Base-by-base conservation (phyloP, 805 yeast species). In the Yarrowia sp. region DNA sequence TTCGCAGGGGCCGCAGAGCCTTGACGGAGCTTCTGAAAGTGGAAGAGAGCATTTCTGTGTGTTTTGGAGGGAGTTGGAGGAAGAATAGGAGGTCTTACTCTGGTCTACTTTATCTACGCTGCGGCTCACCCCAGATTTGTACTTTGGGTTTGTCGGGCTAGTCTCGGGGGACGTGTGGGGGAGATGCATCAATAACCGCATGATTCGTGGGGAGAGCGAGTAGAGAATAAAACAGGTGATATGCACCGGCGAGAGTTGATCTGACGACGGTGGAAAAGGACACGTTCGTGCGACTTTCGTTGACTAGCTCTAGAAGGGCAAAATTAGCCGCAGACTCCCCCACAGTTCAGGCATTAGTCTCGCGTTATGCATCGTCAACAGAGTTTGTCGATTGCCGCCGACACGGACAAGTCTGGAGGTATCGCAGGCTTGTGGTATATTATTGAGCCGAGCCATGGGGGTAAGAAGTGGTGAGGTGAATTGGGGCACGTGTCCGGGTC, bases 51-150 rank as follows among this genome's bases (percentile, higher is more conserved):
- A 59, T 59, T 16, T 16, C 12, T 58, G 48, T 42, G 46, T 14
- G 8, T 14, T 12, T 22, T 45, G 3, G 15, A 32, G 32, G 41
- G n/a, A n/a, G 48, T 2, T 9, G 12, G 12, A 38, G 40, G 32
- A 26, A 26, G 32, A 5, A 26, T 26, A 26, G 32, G 32, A 26
- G 32, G 32, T 26, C 32, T 26, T 26, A 26, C 32, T 26, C 32
- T 26, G 32, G 32, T 9, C 40, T 9, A 38, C 40, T 38, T 38
- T 38, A 38, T 5, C 40, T 38, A 9, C 26, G 7, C 49, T 59
- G 65, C 65, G 42, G 52, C 65, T 59, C 65, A 45, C 65, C 65
- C 65, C 65, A 59, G 65, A 59, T 59, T 59, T 59, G 42, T 9
- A 41, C 10, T 58, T 59, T 43, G 65, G 46, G 65, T 59, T 59